A percentile compares a stretch with the other conserved stretches of the same genome.
These are phyloP conservation scores for Kazachstania sp. DNA, from an alignment of 1,139 yeast genomes.

Conservation along the genomic window DNA sequence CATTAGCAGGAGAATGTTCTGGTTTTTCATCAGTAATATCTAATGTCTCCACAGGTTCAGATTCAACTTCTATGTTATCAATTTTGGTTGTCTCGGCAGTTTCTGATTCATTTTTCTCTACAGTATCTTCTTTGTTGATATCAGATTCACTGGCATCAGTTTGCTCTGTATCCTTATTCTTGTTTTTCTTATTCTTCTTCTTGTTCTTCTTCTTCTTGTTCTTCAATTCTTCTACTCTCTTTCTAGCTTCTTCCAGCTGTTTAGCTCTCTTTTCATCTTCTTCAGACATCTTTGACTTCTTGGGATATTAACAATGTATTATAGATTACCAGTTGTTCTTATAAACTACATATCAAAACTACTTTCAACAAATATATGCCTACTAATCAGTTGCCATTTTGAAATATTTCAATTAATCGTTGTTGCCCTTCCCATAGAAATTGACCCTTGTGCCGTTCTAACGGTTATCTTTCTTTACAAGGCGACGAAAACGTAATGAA, in stretches of 20 bases:
- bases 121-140: background rate
- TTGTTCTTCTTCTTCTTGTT: constrained; percentile 29
- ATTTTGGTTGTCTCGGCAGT: no score
- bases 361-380: no score
- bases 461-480: background rate
- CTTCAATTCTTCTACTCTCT: constrained; percentile 31
- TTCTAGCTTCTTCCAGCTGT: constrained; percentile 32
- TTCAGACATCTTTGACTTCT: constrained; percentile 19
- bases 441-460: background rate
- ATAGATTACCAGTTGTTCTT: no score
- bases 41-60: no score
- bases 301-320: background rate
- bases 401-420: no score
- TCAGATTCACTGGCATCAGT: background rate
- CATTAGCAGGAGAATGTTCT: no score
- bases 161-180: constrained; percentile 1
- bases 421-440: background rate
- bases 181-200: constrained; percentile 17
- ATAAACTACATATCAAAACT: no score
- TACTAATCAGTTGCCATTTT: no score
- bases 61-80: no score
- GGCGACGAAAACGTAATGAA: background rate
- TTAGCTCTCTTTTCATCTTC: constrained; percentile 26
- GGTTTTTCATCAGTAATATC: constrained; percentile 3
- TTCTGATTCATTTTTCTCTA: no score